A percentile compares a stretch with the other conserved stretches of the same genome.
phyloP scores from a whole-genome alignment of 73 alveolate species.

The Loxodes magnus region DNA sequence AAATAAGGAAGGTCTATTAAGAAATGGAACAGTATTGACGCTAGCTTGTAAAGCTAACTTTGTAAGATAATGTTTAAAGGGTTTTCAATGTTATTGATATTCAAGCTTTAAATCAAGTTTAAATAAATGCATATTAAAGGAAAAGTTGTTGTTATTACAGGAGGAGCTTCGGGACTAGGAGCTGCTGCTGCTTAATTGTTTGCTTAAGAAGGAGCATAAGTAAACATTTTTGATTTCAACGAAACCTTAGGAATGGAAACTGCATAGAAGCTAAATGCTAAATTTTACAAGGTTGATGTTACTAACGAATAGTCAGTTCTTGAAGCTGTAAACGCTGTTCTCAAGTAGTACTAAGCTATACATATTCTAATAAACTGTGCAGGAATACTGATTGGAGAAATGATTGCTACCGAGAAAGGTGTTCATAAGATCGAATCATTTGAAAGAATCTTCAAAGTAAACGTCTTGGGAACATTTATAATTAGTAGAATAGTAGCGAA shows the following conservation, averaged over 20 bases:
- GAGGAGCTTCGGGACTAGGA: constrained; percentile 80
- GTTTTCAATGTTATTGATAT: too few relatives aligned
- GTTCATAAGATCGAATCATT: constrained; percentile 27
- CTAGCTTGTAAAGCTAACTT: too few relatives aligned
- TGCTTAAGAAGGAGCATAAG: constrained; percentile 44
- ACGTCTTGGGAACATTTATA: constrained; percentile 69
- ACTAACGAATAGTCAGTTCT: constrained; percentile 43
- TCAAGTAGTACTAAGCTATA: constrained; percentile 44
- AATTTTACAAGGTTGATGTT: constrained; percentile 36
- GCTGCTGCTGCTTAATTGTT: constrained; percentile 44
- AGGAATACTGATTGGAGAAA: constrained; percentile 58
- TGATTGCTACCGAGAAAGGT: constrained; percentile 34
- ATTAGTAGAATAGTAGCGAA: constrained; percentile 63
- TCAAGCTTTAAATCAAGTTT: too few relatives aligned
- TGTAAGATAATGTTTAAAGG: too few relatives aligned
- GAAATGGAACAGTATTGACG: too few relatives aligned
- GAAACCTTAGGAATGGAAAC: constrained; percentile 36
- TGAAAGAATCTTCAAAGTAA: constrained; percentile 50
- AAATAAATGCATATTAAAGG: constrained; percentile 23
- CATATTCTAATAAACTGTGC: constrained; percentile 72
- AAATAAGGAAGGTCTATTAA: too few relatives aligned
- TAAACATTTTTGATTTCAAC: constrained; percentile 60
- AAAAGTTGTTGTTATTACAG: constrained; percentile 53
- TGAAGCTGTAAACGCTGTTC: constrained; percentile 40
- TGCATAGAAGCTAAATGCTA: constrained; percentile 20